These are phyloP conservation scores for Candolleomyces aberdarensis DNA, from an alignment of 768 basidiomycete species.

Conservation along the genomic window DNA sequence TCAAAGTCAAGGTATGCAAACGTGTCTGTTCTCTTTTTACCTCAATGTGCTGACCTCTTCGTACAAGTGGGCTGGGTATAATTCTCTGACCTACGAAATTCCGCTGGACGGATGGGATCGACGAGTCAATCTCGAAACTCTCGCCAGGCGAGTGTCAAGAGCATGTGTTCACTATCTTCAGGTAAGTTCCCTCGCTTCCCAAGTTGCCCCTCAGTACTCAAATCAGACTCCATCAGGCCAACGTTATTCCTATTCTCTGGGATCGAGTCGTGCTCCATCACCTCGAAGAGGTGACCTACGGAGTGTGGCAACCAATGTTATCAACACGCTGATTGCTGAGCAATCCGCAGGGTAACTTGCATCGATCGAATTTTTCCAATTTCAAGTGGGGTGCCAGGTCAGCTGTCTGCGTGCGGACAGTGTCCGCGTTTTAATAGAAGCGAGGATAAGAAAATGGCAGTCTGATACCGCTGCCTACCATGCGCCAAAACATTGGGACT, in stretches of 20 bases:
- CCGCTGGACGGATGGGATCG: constrained; percentile 67
- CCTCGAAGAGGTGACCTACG: constrained; percentile 64
- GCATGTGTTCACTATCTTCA: constrained; percentile 76
- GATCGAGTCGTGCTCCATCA: constrained; percentile 68
- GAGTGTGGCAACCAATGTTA: constrained; percentile 73
- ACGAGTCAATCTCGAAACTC: constrained; percentile 60
- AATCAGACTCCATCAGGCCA: constrained; percentile 43
- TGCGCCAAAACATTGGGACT: neutral
- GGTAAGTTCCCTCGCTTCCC: constrained; percentile 29
- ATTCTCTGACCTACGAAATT: constrained; percentile 70
- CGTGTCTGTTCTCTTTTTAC: neutral
- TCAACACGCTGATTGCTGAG: constrained; percentile 33
- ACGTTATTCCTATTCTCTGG: constrained; percentile 67
- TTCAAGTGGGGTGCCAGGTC: too few species aligned
- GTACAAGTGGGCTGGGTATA: constrained; percentile 65
- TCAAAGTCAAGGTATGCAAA: constrained; percentile 56
- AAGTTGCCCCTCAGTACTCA: constrained; percentile 1
- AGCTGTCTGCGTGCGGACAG: neutral
- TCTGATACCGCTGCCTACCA: neutral
- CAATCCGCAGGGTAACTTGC: too few species aligned
- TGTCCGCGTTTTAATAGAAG: neutral
- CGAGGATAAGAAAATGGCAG: neutral
- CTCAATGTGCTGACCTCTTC: neutral
- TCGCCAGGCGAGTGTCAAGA: constrained; percentile 65
- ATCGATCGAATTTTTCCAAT: too few species aligned